Evolutionary conservation across 1,284 basidiomycete genomes (phyloP), one percentile per base, ranked within the genome.

Genomic region (Tilletia walkeri): DNA sequence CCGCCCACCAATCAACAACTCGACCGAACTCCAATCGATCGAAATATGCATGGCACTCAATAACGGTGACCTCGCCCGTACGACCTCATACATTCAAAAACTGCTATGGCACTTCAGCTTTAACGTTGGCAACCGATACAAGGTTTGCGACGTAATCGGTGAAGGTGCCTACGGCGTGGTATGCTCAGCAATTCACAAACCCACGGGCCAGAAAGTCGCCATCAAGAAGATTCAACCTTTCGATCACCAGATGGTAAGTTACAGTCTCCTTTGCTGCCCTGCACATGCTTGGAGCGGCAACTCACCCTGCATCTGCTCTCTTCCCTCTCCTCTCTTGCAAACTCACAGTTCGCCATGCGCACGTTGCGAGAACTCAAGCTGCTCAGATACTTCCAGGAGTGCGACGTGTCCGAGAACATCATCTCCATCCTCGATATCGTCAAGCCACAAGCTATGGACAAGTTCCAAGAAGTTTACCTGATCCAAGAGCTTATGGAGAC

Each of bases 401-500:
- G 67, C 5, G 67, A 66, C 16, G 69, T 54, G 0, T 73, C 69
- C 30, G 75, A 78, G 66, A 76, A 76, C 56, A 73, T 78, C 45
- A 71, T 78, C 61, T 48, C 53, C 4, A 70, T 78, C 12, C 67
- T 79, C 34, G 79, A 80, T 70, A 75, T 77, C 39, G 73, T 79
- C 39, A 73, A 76, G 45, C 76, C 79, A 4, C 69, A 72, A 14
- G 68, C 71, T 16, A 61, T 69, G 18, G 73, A 73, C 12, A 49
- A 56, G 18, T 80, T 76, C 69, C 67, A 75, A 9, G 78, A 80
- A 67, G 75, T 80, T 59, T 80, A 80, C 65, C 68, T 80, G 41
- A 77, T 80, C 61, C 90, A 93, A 84, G 93, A 94, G 84, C 87
- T 94, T 68, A 94, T 94, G 93, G 93, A 94, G 75, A 73, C 79